Evolutionary conservation across 1,284 basidiomycete species (phyloP), one percentile per base, ranked within the genome.

Genomic region (Ceraceosorus bombacis): DNA sequence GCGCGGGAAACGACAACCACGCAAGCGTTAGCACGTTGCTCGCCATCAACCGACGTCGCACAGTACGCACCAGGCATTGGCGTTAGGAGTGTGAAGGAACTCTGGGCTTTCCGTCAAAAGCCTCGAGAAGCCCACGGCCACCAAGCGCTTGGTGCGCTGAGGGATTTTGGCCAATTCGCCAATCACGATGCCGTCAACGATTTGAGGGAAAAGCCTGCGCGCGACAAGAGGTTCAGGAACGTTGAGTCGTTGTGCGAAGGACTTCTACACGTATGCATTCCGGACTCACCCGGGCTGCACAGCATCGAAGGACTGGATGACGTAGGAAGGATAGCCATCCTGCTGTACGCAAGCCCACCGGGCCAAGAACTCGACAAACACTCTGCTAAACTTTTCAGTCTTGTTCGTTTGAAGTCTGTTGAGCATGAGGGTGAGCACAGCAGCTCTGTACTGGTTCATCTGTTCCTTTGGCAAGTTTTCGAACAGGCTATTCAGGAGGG

Each of bases 391-490:
- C 77, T 86, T 88, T 64, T 93, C 87, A 41, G 93, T 95, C 78
- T 92, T 92, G 80, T 84, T 90, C 27, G 84, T 83, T 72, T 96
- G 92, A 79, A 97, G 82, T 54, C 92, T 78, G 6, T 85, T 94
- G 40, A 96, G 81, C 27, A 96, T 82, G 15, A 88, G 86, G 77
- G 92, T 82, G 71, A 96, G 81, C 53, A 94, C 81, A 0, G 86
- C 84, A 62, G 86, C 86, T 76, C 90, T 83, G 80, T 88, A 93
- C 41, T 52, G 57, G 9, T 84, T 83, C 71, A 96, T 81, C 17
- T 83, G 80, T 5, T 81, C 73, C 89, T 92, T 71, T 5, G 40
- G 40, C 36, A 92, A 82, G 66, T 85, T 79, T 61, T 83, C 82
- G 61, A 91, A 84, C 39, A 96, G 82, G 8, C 85, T 83, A 67